A percentile compares a stretch with the other conserved stretches of the same genome.
Conservation (phyloP, 2,329 filamentous ascomycete genomes). For the Calonectria henricotiae region DNA sequence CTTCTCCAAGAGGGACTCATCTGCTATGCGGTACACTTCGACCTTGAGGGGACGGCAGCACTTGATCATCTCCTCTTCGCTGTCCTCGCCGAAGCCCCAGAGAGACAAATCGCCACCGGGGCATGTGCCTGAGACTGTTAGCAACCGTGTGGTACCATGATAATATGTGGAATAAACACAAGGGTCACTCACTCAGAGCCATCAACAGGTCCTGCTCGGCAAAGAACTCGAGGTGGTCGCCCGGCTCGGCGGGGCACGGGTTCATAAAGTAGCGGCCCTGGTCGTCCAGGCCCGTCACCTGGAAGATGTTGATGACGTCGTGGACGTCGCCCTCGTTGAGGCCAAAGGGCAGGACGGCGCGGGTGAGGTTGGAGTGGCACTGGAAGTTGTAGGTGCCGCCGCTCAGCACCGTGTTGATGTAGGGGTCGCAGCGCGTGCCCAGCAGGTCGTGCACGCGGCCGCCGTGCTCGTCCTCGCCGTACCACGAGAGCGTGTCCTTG, state of each 20-base stretch:
- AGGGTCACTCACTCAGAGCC: conserved; percentile 65
- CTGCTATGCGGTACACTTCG: conserved; percentile 78
- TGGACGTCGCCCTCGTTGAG: conserved; percentile 84
- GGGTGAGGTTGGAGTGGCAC: conserved; percentile 86
- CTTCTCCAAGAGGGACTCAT: conserved; percentile 67
- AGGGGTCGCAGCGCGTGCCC: conserved; percentile 88
- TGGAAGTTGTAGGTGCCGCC: conserved; percentile 85
- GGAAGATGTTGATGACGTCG: conserved; percentile 90
- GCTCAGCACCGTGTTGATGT: conserved; percentile 82
- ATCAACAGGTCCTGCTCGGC: conserved; percentile 84
- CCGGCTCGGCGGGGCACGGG: conserved; percentile 70
- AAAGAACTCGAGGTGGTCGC: conserved; percentile 82
- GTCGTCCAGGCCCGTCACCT: conserved; percentile 84
- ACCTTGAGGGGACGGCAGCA: conserved; percentile 83
- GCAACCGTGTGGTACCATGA: background rate
- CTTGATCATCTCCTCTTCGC: conserved; percentile 78
- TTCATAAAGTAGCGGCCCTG: conserved; percentile 85
- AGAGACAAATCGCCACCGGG: conserved; percentile 85
- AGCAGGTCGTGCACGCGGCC: conserved; percentile 84
- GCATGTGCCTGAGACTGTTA: conserved; percentile 71
- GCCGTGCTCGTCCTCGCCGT: conserved; percentile 75
- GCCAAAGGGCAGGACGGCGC: conserved; percentile 79
- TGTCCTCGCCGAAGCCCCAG: conserved; percentile 84
- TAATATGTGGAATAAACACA: too few relatives aligned
- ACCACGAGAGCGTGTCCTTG: conserved; percentile 76